phyloP scores from a whole-genome alignment of 2,329 filamentous ascomycete species.

The Hypoxylon sp. region DNA sequence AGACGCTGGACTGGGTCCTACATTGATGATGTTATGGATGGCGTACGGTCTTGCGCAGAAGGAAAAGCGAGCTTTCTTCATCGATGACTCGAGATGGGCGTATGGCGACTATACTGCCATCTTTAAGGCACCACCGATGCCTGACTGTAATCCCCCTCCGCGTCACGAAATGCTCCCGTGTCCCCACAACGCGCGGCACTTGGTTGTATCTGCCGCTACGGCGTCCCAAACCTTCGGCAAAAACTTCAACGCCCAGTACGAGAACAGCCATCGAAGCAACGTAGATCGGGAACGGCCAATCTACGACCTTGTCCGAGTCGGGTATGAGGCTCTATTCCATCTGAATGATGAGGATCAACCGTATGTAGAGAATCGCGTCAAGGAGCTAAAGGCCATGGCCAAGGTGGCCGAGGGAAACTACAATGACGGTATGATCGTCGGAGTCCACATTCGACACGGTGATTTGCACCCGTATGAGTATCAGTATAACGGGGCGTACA shows the following conservation, averaged over 20 bases:
- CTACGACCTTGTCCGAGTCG: slow-evolving; percentile 76
- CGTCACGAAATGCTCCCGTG: slow-evolving; percentile 83
- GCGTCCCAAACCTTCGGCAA: slow-evolving; percentile 74
- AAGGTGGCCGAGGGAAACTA: slow-evolving; percentile 60
- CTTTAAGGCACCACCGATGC: slow-evolving; percentile 76
- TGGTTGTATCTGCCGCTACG: slow-evolving; percentile 81
- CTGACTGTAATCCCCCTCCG: slow-evolving; percentile 79
- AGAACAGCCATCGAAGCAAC: slow-evolving; percentile 64
- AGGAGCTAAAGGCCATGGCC: slow-evolving; percentile 67
- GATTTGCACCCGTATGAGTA: slow-evolving; percentile 83
- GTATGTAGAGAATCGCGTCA: slow-evolving; percentile 74
- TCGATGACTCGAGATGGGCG: slow-evolving; percentile 87
- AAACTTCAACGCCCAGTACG: slow-evolving; percentile 68
- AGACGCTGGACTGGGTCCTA: slow-evolving; percentile 83
- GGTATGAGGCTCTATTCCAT: slow-evolving; percentile 82
- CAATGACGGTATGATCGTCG: slow-evolving; percentile 71
- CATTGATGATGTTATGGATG: slow-evolving; percentile 85
- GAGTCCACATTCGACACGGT: slow-evolving; percentile 84
- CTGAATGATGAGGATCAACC: slow-evolving; percentile 75
- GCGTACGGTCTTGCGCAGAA: slow-evolving; percentile 84
- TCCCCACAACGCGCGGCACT: slow-evolving; percentile 80
- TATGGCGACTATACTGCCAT: slow-evolving; percentile 83
- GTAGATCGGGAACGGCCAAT: slow-evolving; percentile 71
- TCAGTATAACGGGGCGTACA: slow-evolving; percentile 83
- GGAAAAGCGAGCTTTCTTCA: slow-evolving; percentile 83